Evolutionary conservation across 139 green algal genomes (phyloP).

Genomic region (Nannochloris sp.): DNA sequence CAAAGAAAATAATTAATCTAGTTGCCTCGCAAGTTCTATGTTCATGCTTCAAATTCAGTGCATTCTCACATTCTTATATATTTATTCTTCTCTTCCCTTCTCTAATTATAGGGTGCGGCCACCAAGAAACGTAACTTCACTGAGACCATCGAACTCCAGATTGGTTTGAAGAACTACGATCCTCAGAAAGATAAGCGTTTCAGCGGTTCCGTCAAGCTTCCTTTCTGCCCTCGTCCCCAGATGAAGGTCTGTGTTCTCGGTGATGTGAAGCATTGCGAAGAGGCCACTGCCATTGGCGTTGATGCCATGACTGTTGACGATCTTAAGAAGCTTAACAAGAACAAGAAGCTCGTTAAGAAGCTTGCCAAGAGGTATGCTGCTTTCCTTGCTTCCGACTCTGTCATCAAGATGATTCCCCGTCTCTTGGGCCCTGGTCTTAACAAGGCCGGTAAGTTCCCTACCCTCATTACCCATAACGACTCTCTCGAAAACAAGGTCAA

Average conservation of each 20-base stretch:
- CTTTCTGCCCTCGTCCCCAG: constrained; percentile 86
- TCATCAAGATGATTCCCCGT: constrained; percentile 99
- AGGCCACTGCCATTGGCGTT: constrained; percentile 75
- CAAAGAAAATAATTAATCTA: neutral
- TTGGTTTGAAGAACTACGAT: constrained; percentile 99
- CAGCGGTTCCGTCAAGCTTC: constrained; percentile 95
- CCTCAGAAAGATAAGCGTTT: constrained; percentile 99
- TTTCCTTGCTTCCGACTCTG: constrained; percentile 95
- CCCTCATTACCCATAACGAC: constrained; percentile 73
- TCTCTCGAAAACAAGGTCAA: constrained; percentile 82
- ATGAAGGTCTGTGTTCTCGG: constrained; percentile 97
- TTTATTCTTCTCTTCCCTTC: neutral
- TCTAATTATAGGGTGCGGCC: constrained; percentile 46
- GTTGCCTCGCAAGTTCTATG: neutral
- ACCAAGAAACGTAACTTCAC: constrained; percentile 96
- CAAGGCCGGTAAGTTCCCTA: constrained; percentile 99
- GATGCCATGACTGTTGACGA: constrained; percentile 91
- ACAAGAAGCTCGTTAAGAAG: constrained; percentile 99
- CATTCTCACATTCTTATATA: too few species aligned
- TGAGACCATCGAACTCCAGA: constrained; percentile 99
- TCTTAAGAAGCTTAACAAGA: constrained; percentile 99
- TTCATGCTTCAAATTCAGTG: too few species aligned
- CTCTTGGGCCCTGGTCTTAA: constrained; percentile 95
- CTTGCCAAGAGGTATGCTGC: constrained; percentile 91
- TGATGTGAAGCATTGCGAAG: constrained; percentile 97